Conservation (phyloP, 2,329 filamentous ascomycete genomes). For the Aspergillus sp. region DNA sequence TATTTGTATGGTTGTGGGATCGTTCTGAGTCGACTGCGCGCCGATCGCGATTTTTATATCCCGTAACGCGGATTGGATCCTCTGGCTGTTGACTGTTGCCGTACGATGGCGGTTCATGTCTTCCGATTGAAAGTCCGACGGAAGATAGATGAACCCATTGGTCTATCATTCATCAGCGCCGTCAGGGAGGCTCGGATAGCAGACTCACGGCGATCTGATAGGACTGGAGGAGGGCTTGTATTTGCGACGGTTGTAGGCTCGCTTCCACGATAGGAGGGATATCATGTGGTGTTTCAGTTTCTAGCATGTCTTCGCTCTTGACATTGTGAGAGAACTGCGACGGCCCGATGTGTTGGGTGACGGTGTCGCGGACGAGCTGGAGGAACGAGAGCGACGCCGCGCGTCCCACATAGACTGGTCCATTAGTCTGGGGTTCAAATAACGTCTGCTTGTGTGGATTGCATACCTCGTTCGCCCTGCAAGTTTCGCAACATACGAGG, state of each 20-base stretch:
- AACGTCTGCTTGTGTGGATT: neutral
- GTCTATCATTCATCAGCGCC: constrained; percentile 24
- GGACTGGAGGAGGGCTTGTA: constrained; percentile 31
- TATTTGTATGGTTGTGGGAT: constrained; percentile 27
- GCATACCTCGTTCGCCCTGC: constrained; percentile 50
- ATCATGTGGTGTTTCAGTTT: constrained; percentile 42
- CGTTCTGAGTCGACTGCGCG: constrained; percentile 44
- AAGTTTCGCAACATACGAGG: constrained; percentile 51
- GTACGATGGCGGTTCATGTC: neutral
- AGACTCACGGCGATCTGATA: constrained; percentile 26
- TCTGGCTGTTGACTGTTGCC: constrained; percentile 14
- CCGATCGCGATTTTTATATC: constrained; percentile 54
- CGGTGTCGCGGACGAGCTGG: constrained; percentile 50
- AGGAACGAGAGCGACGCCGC: constrained; percentile 52
- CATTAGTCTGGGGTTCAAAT: neutral
- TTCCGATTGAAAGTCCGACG: constrained; percentile 25
- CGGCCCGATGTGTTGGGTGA: constrained; percentile 51
- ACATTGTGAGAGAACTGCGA: constrained; percentile 54
- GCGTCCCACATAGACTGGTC: constrained; percentile 30
- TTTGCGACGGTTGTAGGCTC: constrained; percentile 26
- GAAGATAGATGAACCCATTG: constrained; percentile 39
- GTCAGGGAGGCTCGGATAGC: neutral
- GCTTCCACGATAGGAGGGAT: constrained; percentile 32
- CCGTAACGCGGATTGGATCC: constrained; percentile 27
- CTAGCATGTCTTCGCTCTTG: constrained; percentile 53